Evolutionary conservation across 164 flowering plant species (phyloP).

Genomic region (Umbilicus rupestris): DNA sequence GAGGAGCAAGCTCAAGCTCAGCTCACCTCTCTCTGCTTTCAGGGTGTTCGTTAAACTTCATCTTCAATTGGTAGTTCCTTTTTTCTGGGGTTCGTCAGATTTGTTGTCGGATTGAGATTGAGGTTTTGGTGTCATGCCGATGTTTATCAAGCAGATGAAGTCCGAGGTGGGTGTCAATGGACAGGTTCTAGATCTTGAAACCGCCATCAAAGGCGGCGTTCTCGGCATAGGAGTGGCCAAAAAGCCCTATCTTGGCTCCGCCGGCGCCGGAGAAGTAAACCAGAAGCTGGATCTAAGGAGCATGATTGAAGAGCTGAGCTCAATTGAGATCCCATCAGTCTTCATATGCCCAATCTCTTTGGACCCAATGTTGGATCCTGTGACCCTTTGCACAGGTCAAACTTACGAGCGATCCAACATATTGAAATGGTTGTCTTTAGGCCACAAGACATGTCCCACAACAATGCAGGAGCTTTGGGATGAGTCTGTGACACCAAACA

Average conservation of each 20-base stretch:
- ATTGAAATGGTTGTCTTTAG: constrained; percentile 58
- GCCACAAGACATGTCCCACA: constrained; percentile 62
- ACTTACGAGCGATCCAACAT: constrained; percentile 72
- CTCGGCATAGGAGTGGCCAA: constrained; percentile 23
- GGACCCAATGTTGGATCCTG: constrained; percentile 80
- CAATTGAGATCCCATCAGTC: constrained; percentile 46
- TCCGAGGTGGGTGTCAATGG: constrained; percentile 31
- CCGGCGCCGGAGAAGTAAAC: constrained; percentile 26
- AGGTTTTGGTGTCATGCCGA: constrained; percentile 26
- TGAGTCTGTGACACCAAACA: constrained; percentile 54
- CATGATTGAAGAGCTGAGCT: constrained; percentile 46
- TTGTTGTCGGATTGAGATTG: not conserved
- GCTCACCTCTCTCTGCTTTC: not conserved
- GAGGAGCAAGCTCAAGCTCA: not conserved
- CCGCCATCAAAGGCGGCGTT: constrained; percentile 43
- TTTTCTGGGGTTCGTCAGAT: not conserved
- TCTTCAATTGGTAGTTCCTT: not conserved
- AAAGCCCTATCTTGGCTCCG: not conserved
- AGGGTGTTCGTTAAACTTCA: not conserved
- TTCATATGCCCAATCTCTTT: constrained; percentile 79
- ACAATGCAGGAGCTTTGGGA: constrained; percentile 61
- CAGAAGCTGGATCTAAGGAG: constrained; percentile 20
- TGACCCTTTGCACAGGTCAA: constrained; percentile 63
- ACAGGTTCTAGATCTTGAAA: constrained; percentile 41
- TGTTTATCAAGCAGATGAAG: constrained; percentile 28